These are phyloP conservation scores for Candida alai DNA, from an alignment of 805 yeast genomes.

Conservation along the genomic window DNA sequence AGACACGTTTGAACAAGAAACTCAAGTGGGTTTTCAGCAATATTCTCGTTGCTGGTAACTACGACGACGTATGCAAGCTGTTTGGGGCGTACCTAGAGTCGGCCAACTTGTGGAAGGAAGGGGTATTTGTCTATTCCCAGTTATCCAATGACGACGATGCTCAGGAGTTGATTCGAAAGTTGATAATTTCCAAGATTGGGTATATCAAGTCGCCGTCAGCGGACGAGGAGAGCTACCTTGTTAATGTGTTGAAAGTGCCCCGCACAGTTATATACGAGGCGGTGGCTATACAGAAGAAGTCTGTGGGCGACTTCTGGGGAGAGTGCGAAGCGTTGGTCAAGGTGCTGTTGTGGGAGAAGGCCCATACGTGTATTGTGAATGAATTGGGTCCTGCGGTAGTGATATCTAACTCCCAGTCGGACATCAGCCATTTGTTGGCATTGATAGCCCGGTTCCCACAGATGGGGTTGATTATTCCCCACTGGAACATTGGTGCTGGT, in stretches of 20 bases:
- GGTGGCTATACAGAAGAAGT: constrained; percentile 53
- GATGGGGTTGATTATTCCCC: constrained; percentile 32
- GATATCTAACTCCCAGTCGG: constrained; percentile 38
- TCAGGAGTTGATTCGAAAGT: constrained; percentile 33
- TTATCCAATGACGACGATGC: constrained; percentile 46
- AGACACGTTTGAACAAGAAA: constrained; percentile 28
- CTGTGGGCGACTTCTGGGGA: constrained; percentile 47
- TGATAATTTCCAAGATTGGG: constrained; percentile 32
- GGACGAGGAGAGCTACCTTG: constrained; percentile 34
- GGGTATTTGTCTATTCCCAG: constrained; percentile 62
- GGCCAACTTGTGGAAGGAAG: constrained; percentile 50
- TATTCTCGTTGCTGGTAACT: constrained; percentile 27
- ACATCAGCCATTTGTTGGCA: constrained; percentile 33
- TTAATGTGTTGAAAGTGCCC: constrained; percentile 46
- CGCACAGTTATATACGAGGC: constrained; percentile 47
- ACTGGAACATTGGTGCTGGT: constrained; percentile 58
- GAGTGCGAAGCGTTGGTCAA: constrained; percentile 60
- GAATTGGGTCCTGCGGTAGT: constrained; percentile 73
- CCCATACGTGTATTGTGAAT: constrained; percentile 54
- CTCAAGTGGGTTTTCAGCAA: constrained; percentile 52
- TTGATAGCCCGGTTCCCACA: constrained; percentile 45
- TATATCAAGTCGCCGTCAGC: constrained; percentile 19
- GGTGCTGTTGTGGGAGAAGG: constrained; percentile 59
- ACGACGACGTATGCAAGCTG: constrained; percentile 24
- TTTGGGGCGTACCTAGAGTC: constrained; percentile 50